These are phyloP conservation scores for Vickermania ingenoplastis DNA, from an alignment of 208 protist genomes.

Conservation along the genomic window DNA sequence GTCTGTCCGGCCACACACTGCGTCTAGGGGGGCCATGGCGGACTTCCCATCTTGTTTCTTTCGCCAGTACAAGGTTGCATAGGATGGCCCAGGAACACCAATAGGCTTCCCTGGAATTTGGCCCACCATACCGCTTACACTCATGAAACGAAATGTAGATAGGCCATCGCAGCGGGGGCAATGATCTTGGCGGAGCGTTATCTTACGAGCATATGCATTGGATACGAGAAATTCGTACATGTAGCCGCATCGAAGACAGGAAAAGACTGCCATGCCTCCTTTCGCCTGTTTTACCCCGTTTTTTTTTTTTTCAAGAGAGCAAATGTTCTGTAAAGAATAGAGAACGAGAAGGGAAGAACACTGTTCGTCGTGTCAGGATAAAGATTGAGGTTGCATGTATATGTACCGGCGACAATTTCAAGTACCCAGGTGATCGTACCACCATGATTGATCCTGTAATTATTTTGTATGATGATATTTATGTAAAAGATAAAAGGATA, in stretches of 20 bases:
- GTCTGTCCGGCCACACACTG: conserved; percentile 41
- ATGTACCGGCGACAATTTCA: no score
- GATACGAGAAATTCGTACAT: conserved; percentile 77
- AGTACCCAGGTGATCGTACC: no score
- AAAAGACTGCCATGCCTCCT: conserved; percentile 55
- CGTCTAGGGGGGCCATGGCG: conserved; percentile 37
- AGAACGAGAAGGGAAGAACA: no score
- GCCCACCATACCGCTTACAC: conserved; percentile 69
- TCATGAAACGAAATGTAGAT: conserved; percentile 60
- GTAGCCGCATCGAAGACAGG: conserved; percentile 59
- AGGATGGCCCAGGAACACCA: conserved; percentile 44
- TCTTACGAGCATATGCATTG: conserved; percentile 37
- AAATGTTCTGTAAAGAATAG: no score
- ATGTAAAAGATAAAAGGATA: no score
- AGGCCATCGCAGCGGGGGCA: conserved; percentile 60
- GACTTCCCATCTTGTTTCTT: conserved; percentile 41
- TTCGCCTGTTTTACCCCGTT: background rate
- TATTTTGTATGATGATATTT: no score
- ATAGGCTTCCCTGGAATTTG: conserved; percentile 53
- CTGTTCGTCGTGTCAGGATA: no score
- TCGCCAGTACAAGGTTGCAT: conserved; percentile 69
- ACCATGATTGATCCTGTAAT: no score
- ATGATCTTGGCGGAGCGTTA: conserved; percentile 44
- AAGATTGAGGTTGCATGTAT: no score
- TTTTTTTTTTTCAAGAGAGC: no score